A percentile compares a stretch with the other conserved stretches of the same genome.
phyloP scores from a whole-genome alignment of 2,329 filamentous ascomycete genomes.

The Hymenoscyphus linearis region DNA sequence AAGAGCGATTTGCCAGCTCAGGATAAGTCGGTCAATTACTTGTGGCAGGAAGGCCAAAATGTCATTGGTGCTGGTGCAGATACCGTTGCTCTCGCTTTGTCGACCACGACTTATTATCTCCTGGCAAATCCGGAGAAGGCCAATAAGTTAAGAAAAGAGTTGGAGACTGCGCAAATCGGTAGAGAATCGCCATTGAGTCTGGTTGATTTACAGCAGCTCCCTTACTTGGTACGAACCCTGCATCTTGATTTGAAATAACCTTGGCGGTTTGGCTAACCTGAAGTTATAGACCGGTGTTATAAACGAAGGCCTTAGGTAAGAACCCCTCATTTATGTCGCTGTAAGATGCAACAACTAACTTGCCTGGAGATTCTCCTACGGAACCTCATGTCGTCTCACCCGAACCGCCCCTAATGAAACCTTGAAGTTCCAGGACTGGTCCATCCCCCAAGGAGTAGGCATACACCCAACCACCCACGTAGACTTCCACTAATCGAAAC shows the following conservation, averaged over 20 bases:
- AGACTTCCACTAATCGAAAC: not conserved
- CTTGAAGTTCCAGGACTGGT: slow-evolving; percentile 18
- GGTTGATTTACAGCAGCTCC: slow-evolving; percentile 23
- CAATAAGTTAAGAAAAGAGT: slow-evolving; percentile 16
- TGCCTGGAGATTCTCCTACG: slow-evolving; percentile 20
- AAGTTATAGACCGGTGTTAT: slow-evolving; percentile 2
- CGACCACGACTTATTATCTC: slow-evolving; percentile 15
- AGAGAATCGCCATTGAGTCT: slow-evolving; percentile 7
- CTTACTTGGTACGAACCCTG: slow-evolving; percentile 15
- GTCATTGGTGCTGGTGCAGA: slow-evolving; percentile 21
- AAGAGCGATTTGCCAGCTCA: slow-evolving; percentile 16
- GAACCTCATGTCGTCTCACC: slow-evolving; percentile 27
- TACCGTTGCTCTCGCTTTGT: slow-evolving; percentile 16
- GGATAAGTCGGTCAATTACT: slow-evolving; percentile 10
- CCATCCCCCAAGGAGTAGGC: slow-evolving; percentile 25
- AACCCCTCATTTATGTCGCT: not conserved
- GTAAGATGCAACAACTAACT: not conserved
- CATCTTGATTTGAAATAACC: not conserved
- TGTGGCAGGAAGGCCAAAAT: slow-evolving; percentile 21
- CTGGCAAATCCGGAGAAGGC: slow-evolving; percentile 16
- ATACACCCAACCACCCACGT: no score
- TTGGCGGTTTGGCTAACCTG: not conserved
- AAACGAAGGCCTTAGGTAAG: slow-evolving; percentile 2
- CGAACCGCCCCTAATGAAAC: slow-evolving; percentile 24
- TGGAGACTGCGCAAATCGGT: slow-evolving; percentile 8